Evolutionary conservation across 2,329 filamentous ascomycete genomes (phyloP), one percentile per base, ranked within the genome.

Genomic region (Aspergillus neotritici): DNA sequence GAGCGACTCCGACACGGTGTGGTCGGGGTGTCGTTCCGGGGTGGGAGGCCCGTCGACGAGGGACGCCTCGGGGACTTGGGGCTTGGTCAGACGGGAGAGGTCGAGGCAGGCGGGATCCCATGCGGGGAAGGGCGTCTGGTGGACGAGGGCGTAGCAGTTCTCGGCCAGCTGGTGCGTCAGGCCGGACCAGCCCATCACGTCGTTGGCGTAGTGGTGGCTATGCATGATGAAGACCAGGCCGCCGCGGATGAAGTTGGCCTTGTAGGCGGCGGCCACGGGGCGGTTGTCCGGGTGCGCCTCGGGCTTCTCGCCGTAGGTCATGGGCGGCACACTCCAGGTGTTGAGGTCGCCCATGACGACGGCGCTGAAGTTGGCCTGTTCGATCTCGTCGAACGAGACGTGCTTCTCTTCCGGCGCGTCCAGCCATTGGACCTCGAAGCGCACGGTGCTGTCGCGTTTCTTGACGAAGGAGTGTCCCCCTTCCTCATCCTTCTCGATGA

Each of bases 211-310:
- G 43, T 74, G 70, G 34, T 73, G 71, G 38, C 58, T 53, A 32
- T 72, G 68, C 39, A 67, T 68, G 29, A 62, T 65, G 40, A 73
- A 63, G 7, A 73, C 58, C 1, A 73, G 45, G 0, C 70, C 70
- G 3, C 69, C 69, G 0, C 53, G 60, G 17, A 73, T 55, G 32
- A 74, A 67, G 50, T 66, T 73, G 0, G 64, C 64, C 41, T 72
- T 64, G 52, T 67, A 73, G 0, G 61, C 67, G 0, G 69, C 56
- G 0, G 61, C 51, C 1, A 58, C 44, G 2, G 70, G 68, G 6
- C 49, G 63, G 4, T 43, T 54, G 12, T 64, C 57, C 0, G 63
- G 63, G 10, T 65, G 52, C 4, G 64, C 62, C 41, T 70, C 68
- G 1, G 64, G 64, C 10, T 49, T 54, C 14, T 53, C 50, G 9